Percentiles rank a stretch among this genome's conserved stretches.
These are phyloP conservation scores for Gryganskiella cystojenkinii DNA, from an alignment of 192 early-diverging fungal species.

Conservation along the genomic window DNA sequence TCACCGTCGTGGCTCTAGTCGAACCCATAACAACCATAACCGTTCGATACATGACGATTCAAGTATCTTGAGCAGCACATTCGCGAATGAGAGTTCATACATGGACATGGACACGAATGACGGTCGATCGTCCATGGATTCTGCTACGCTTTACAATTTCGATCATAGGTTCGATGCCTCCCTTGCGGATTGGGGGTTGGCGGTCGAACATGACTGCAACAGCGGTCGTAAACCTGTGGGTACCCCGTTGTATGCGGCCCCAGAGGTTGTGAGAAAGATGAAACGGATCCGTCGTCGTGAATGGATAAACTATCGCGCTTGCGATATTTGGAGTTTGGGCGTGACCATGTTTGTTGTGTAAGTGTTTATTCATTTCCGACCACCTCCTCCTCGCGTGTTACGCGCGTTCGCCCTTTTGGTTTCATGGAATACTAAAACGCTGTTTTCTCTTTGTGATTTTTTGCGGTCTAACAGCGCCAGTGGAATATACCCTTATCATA, in stretches of 20 bases:
- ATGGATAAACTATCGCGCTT: constrained; percentile 53
- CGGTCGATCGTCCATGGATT: constrained; percentile 34
- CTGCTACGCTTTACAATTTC: constrained; percentile 41
- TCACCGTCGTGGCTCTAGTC: background rate
- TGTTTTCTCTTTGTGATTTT: background rate
- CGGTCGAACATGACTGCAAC: constrained; percentile 45
- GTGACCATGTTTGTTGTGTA: constrained; percentile 56
- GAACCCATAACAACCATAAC: constrained; percentile 5
- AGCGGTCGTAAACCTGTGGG: constrained; percentile 44
- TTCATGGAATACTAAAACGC: background rate
- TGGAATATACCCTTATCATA: constrained; percentile 52
- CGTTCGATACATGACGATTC: constrained; percentile 13
- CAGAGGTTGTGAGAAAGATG: constrained; percentile 50
- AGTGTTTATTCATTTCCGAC: constrained; percentile 4
- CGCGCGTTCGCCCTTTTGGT: too few species aligned
- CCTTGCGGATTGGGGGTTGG: constrained; percentile 49
- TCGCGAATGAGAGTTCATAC: constrained; percentile 19
- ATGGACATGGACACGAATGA: constrained; percentile 24
- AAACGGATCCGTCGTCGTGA: constrained; percentile 43
- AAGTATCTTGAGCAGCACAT: constrained; percentile 24
- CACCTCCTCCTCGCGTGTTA: too few species aligned
- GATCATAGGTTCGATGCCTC: constrained; percentile 43
- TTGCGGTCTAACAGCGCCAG: constrained; percentile 19
- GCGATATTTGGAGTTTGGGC: constrained; percentile 53
- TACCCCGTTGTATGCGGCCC: constrained; percentile 43